phyloP scores from a whole-genome alignment of 169 alveolate species.

The Eimeria maxima region DNA sequence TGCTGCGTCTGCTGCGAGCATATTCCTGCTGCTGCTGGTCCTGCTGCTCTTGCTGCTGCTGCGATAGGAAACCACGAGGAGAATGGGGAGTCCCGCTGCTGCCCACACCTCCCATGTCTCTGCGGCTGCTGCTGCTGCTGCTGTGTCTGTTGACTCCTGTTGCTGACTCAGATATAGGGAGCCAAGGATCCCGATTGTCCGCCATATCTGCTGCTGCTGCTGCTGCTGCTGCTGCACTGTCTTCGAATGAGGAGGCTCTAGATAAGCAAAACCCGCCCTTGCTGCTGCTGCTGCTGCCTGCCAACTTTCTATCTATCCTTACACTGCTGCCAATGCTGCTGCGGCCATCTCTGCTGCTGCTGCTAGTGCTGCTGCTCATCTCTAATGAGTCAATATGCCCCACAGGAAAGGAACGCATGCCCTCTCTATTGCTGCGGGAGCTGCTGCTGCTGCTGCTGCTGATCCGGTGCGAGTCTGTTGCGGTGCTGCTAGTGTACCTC shows the following conservation, averaged over 20 bases:
- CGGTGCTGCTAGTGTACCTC: conserved; percentile 4
- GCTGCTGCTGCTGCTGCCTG: conserved; percentile 62
- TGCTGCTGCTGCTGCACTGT: conserved; percentile 50
- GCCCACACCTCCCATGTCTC: neutral
- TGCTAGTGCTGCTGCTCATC: conserved; percentile 37
- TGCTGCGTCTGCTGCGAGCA: neutral
- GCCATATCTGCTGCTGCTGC: conserved; percentile 8
- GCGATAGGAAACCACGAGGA: neutral
- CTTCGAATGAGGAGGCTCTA: neutral
- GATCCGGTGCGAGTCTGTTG: conserved; percentile 1
- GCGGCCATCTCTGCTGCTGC: conserved; percentile 32
- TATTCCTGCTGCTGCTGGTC: conserved; percentile 42
- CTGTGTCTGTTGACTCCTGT: neutral
- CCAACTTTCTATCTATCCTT: neutral
- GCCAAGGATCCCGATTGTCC: conserved; percentile 1
- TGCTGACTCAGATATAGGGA: neutral
- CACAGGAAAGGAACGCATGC: neutral
- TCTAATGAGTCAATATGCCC: neutral
- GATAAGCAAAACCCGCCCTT: neutral
- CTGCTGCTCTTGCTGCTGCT: conserved; percentile 55
- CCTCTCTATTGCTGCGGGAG: neutral
- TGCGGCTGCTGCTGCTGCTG: conserved; percentile 37
- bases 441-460: conserved; percentile 44
- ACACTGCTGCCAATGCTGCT: neutral
- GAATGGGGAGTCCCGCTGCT: too few species aligned